phyloP scores from a whole-genome alignment of 257 asterid genomes.

The Solanum paucissectum region DNA sequence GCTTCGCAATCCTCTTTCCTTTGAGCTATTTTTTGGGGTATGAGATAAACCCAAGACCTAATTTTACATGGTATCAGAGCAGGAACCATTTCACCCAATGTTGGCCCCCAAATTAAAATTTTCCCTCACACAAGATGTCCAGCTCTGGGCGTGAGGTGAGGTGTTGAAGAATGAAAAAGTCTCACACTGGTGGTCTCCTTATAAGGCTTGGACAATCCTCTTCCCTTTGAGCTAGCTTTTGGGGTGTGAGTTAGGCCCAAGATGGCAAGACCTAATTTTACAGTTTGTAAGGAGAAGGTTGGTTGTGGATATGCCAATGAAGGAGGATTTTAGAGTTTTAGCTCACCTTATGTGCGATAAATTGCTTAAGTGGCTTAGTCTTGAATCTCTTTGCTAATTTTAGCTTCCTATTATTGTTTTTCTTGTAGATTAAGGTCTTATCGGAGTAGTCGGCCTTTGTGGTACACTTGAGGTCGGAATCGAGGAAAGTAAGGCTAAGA shows the following conservation, averaged over 20 bases:
- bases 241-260: not conserved
- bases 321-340: not conserved
- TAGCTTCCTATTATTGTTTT: not conserved
- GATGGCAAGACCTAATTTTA: not conserved
- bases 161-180: not conserved
- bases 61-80: not conserved
- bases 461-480: not conserved
- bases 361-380: not conserved
- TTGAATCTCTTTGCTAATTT: not conserved
- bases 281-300: not conserved
- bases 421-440: not conserved
- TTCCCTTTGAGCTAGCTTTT: not conserved
- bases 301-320: not conserved
- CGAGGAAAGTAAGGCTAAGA: not conserved
- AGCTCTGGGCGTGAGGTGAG: not conserved
- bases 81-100: not conserved
- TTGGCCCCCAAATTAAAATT: not conserved
- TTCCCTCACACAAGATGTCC: not conserved
- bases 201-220: not conserved
- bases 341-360: not conserved
- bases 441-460: not conserved
- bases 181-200: not conserved
- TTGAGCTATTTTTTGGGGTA: not conserved
- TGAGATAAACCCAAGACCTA: not conserved
- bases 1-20: not conserved